Evolutionary conservation across 2,329 filamentous ascomycete genomes (phyloP).

Genomic region (Boeremia exigua): DNA sequence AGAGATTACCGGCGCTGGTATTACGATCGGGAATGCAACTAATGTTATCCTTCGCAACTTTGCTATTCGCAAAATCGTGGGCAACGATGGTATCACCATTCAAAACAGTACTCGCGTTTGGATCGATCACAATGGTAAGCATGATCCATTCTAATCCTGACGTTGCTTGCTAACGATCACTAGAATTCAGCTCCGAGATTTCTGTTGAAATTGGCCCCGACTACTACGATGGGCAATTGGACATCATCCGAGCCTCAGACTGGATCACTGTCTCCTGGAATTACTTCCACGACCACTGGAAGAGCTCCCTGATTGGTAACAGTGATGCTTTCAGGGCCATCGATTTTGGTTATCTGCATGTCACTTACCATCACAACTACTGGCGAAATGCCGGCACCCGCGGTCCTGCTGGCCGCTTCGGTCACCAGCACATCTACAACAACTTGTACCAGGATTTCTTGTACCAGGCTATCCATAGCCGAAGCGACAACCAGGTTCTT

Average conservation of each 20-base stretch:
- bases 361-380: conserved; percentile 73
- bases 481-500: conserved; percentile 53
- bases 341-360: conserved; percentile 66
- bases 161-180: neutral
- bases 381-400: conserved; percentile 69
- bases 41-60: conserved; percentile 72
- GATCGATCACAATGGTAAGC: conserved; percentile 67
- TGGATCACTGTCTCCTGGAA: conserved; percentile 64
- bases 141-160: accelerated
- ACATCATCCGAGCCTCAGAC: conserved; percentile 68
- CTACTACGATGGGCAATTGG: conserved; percentile 69
- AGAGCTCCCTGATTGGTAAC: conserved; percentile 66
- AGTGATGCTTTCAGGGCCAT: conserved; percentile 62
- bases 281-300: conserved; percentile 66
- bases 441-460: conserved; percentile 50
- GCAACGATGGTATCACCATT: conserved; percentile 65
- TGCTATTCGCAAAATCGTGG: conserved; percentile 63
- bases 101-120: conserved; percentile 63
- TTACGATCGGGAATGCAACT: conserved; percentile 59
- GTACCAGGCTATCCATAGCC: conserved; percentile 52
- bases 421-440: conserved; percentile 69
- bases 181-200: conserved; percentile 65
- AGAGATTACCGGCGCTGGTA: conserved; percentile 54
- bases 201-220: conserved; percentile 65
- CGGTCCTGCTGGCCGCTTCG: conserved; percentile 68